Evolutionary conservation across 129 eudicot species (phyloP).

Genomic region (Kitagawia praeruptora): DNA sequence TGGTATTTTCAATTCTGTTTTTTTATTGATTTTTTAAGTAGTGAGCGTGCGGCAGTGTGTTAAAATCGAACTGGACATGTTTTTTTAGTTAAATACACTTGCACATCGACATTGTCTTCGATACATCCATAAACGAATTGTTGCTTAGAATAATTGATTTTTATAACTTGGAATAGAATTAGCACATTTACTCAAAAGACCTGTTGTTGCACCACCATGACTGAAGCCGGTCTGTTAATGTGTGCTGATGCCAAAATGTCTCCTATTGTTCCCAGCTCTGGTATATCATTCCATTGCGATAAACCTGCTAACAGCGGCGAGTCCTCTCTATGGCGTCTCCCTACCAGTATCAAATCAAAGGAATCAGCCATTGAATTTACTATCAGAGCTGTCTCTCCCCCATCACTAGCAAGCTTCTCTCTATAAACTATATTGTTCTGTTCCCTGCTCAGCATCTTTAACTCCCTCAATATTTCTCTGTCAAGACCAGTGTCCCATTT

Average conservation of each 20-base stretch:
- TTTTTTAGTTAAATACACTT: no score
- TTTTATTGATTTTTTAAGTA: no score
- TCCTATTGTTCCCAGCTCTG: conserved; percentile 12
- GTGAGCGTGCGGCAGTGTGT: no score
- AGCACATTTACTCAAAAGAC: not conserved
- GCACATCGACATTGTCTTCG: no score
- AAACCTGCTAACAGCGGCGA: not conserved
- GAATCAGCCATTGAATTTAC: not conserved
- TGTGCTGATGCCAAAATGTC: conserved; percentile 16
- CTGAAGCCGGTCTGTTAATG: conserved; percentile 15
- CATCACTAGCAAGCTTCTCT: not conserved
- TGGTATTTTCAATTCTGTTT: no score
- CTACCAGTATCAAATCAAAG: conserved; percentile 6
- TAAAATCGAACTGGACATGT: no score
- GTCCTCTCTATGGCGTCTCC: conserved; percentile 8
- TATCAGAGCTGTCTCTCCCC: not conserved
- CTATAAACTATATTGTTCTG: not conserved
- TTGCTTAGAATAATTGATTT: not conserved
- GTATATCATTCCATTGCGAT: conserved; percentile 7
- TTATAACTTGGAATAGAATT: not conserved
- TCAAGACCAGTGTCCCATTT: conserved; percentile 33
- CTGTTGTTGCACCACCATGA: conserved; percentile 17
- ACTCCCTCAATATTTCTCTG: conserved; percentile 8
- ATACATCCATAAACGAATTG: not conserved
- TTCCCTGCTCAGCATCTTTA: not conserved